A percentile compares a stretch with the other conserved stretches of the same genome.
Evolutionary conservation across 306 rosid species (phyloP).

Genomic region (Sphenostylis stenocarpa): DNA sequence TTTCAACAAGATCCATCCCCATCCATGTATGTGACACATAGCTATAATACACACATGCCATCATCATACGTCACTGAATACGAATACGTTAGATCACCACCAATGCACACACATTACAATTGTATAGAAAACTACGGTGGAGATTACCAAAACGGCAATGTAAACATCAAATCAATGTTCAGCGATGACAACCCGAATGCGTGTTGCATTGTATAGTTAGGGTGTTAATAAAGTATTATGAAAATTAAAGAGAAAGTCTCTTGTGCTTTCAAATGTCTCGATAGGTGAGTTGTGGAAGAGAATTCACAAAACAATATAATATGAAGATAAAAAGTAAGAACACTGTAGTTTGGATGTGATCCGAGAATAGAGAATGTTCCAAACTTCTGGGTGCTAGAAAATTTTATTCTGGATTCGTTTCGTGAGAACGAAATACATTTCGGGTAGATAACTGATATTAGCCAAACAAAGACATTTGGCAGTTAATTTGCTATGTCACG

Average conservation of each 20-base stretch:
- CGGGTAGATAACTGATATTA: background rate
- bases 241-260: conserved; percentile 17
- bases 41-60: conserved; percentile 66
- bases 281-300: conserved; percentile 20
- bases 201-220: conserved; percentile 68
- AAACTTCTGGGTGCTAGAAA: conserved; percentile 45
- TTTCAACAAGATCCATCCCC: conserved; percentile 27
- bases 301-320: conserved; percentile 6
- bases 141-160: conserved; percentile 45
- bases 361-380: conserved; percentile 45
- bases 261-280: conserved; percentile 20
- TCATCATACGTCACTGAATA: conserved; percentile 64
- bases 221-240: background rate
- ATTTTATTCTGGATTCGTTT: conserved; percentile 43
- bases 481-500: background rate
- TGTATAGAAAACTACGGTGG: conserved; percentile 47
- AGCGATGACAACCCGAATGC: conserved; percentile 96
- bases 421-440: background rate
- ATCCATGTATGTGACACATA: conserved; percentile 55
- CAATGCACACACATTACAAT: conserved; percentile 43
- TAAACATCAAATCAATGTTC: conserved; percentile 67
- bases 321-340: conserved; percentile 11
- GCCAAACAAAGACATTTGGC: background rate
- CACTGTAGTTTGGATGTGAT: conserved; percentile 25
- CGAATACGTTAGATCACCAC: conserved; percentile 58